Evolutionary conservation across 768 basidiomycete genomes (phyloP), one percentile per base, ranked within the genome.

Genomic region (Galerina marginata): DNA sequence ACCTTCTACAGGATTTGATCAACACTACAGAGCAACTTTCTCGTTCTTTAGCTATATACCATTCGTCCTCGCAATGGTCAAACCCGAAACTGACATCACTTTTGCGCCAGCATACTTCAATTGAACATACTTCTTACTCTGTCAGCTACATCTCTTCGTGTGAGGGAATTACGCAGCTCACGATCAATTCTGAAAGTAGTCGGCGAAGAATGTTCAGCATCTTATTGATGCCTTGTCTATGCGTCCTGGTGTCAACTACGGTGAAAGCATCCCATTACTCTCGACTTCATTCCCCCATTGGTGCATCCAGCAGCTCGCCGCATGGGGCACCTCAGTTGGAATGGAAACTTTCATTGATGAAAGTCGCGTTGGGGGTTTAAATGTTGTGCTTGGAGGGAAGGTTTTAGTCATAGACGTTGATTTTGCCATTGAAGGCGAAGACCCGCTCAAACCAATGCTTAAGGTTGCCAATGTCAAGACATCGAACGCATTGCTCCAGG

Each of bases 381-480:
- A 82, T 0, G 75, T 91, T 40, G 81, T 88, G 16, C 81, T 92
- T 39, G 92, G 86, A 3, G 92, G 92, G 2, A 91, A 91, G 70
- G 86, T 92, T n/a, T 76, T 93, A 9, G 91, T 93, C 37, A 75
- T 93, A 55, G 92, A 93, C 69, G 80, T 92, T 59, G 88, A 91
- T 65, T 83, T 93, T 62, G 68, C 76, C 12, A 71, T 87, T 58
- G 75, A 83, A 60, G 75, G 72, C 23, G 69, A 70, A 10, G 70
- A 81, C 46, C 69, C 76, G 0, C 62, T 68, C 14, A 68, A 69
- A 16, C 80, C 83, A 4, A 70, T 60, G 11, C 66, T 87, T 25
- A 73, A 71, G 20, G 81, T 87, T 23, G 80, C 82, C 0, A 82
- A 77, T 42, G 84, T 91, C 65, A 93, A 91, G 70, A 90, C 88